Evolutionary conservation across 306 rosid genomes (phyloP), one percentile per base, ranked within the genome.

Genomic region (Macrotyloma uniflorum): DNA sequence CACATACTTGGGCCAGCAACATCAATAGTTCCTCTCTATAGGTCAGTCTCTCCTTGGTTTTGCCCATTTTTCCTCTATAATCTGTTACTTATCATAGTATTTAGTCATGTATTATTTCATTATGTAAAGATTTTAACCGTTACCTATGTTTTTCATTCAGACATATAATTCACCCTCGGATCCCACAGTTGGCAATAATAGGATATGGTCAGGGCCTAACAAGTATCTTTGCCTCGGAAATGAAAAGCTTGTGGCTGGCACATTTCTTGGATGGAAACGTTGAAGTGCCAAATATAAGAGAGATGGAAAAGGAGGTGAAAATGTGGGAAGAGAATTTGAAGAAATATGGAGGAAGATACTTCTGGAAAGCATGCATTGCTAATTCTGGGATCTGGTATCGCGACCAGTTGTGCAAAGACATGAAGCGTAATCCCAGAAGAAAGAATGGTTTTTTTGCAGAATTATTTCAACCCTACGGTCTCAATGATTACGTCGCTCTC

Each of bases 401-500:
- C 5, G 90, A 89, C 62, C 87, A 82, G 0, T 14, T 87, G 54
- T 85, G 89, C 79, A 85, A 74, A 67, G 93, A 89, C 62, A 83
- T 87, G 77, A 85, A 84, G 49, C 30, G 63, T 6, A 69, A 89
- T 23, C 79, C 74, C 32, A 76, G 9, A 67, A 87, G 93, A 28
- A 87, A 89, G 76, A 82, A 84, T 16, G 71, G 72, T 0, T 0
- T 61, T 66, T 59, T 79, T 13, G 81, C 83, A 0, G 86, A 84
- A 57, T 32, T 76, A 19, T 85, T 87, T 70, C 45, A 58, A 57
- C 93, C 93, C 16, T 87, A 89, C 82, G 85, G 85, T 0, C 80
- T 84, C 0, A 1, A 26, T 5, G 89, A 87, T 79, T 89, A 87
- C 58, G 79, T 53, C n/a, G 85, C 30, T 26, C 88, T 85, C 26